Evolutionary conservation across 495 filamentous ascomycete genomes (phyloP), one percentile per base, ranked within the genome.

Genomic region (Penicillium longicatenatum): DNA sequence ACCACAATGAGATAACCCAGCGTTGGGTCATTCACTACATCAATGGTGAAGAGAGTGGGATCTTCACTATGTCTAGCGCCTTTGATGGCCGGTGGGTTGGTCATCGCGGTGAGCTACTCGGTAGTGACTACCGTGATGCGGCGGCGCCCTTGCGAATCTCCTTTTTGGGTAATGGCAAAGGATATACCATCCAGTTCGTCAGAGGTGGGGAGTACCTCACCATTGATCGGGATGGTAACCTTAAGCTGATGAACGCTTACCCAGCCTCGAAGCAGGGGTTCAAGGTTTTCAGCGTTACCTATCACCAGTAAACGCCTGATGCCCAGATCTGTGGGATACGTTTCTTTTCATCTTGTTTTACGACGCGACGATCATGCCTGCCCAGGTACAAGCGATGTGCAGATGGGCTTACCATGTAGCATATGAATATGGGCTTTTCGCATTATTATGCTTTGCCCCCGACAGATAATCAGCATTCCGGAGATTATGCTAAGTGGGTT

Each of bases 201-300:
- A 61, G 62, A 19, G 50, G 31, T 35, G 52, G 48, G 22, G 48
- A 60, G 16, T 70, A 65, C 17, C 47, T 77, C 26, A 67, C 58
- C 24, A 46, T 73, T 19, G 52, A 70, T 35, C 11, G 39, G 21
- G 24, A 57, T 4, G 76, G 73, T 5, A 20, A 16, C 14, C 48
- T 74, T 42, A 35, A 58, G 20, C 55, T 69, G 53, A 33, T 22
- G 5, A 52, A 55, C 24, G 49, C 49, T 4, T 46, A 31, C 6
- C 42, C 35, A 0, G 17, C 20, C 6, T 26, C 53, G 9, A 50
- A 39, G 21, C 39, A 47, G 37, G 66, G 69, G 2, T 80, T 68
- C 60, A 68, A 67, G 57, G 51, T 73, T n/a, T 80, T 66, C 50
- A 82, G 79, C 60, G 77, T 82, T 12, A 75, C 75, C 4, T 82